phyloP scores from a whole-genome alignment of 116 monocot species.

The Phalaenopsis hybrid region DNA sequence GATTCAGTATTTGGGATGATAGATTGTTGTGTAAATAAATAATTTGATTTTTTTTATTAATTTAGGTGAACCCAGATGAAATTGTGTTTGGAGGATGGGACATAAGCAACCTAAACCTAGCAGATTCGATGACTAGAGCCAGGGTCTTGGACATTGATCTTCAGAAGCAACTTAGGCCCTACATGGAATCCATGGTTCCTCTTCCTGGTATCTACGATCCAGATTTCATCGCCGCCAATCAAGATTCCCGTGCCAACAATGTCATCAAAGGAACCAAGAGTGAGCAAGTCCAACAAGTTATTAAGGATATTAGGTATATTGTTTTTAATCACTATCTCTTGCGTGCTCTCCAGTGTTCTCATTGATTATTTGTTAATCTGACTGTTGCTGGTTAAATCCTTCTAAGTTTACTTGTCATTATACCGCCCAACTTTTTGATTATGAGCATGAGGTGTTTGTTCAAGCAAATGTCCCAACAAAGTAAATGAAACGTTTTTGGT shows the following conservation, averaged over 20 bases:
- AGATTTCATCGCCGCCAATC: slow-evolving; percentile 96
- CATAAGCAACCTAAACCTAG: slow-evolving; percentile 88
- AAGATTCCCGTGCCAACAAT: slow-evolving; percentile 73
- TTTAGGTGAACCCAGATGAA: slow-evolving; percentile 90
- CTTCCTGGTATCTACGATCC: slow-evolving; percentile 84
- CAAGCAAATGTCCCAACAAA: no score
- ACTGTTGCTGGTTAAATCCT: neutral
- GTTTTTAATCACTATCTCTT: neutral
- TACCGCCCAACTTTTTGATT: no score
- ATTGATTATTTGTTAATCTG: neutral
- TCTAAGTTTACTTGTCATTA: no score
- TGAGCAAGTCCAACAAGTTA: slow-evolving; percentile 78
- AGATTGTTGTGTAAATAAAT: neutral
- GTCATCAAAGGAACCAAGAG: slow-evolving; percentile 83
- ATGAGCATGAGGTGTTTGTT: no score
- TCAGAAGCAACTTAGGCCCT: slow-evolving; percentile 95
- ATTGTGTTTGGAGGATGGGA: slow-evolving; percentile 97
- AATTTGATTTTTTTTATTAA: neutral
- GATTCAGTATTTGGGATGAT: neutral
- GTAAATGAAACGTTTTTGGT: no score
- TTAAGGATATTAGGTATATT: slow-evolving; percentile 78
- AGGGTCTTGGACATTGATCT: slow-evolving; percentile 97
- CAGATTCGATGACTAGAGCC: slow-evolving; percentile 86
- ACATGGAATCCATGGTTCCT: slow-evolving; percentile 94
- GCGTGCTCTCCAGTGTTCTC: neutral